Evolutionary conservation across 2,329 filamentous ascomycete species (phyloP), one percentile per base, ranked within the genome.

Genomic region (Beauveria asiatica): DNA sequence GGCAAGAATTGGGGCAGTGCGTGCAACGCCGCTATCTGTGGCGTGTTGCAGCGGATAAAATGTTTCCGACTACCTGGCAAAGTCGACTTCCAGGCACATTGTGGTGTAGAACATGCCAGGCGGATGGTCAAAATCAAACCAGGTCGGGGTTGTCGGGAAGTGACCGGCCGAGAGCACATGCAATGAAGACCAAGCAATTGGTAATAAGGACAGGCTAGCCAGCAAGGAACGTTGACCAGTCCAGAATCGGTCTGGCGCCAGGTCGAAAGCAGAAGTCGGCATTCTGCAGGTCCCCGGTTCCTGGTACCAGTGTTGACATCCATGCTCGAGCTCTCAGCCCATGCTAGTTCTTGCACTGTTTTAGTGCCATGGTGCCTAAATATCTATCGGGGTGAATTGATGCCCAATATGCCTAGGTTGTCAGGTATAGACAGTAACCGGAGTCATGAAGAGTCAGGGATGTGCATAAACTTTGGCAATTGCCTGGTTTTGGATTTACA

Each of bases 121-220:
- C 17, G 55, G 33, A 3, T n/a, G 45, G 16, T 17, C 45, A 57
- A 50, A 57, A 57, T 50, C 55, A 57, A 57, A 50, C 37, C 17
- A 50, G 27, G 33, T 10, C 23, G 33, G 45, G 30, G 30, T 3
- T 1, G 3, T 10, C 6, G 45, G 21, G n/a, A 21, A 16, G 45
- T 33, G 33, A 19, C 44, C 17, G 39, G 54, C 44, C 42, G 17
- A 54, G 37, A 46, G 53, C 17, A 11, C 27, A 37, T 9, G 17
- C 41, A 46, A 16, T 30, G n/a, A 37, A 46, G 42, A 37, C 17
- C 13, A 37, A 23, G 41, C 16, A n/a, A 39, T n/a, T 37, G 16
- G 37, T 53, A 19, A n/a, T 33, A 37, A 37, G 48, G 30, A 11
- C 48, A 30, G 48, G 49, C 49, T 27, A 51, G 16, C 16, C 16